A percentile compares a stretch with the other conserved stretches of the same genome.
Evolutionary conservation across 306 rosid species (phyloP).

Genomic region (Benincasa hispida): DNA sequence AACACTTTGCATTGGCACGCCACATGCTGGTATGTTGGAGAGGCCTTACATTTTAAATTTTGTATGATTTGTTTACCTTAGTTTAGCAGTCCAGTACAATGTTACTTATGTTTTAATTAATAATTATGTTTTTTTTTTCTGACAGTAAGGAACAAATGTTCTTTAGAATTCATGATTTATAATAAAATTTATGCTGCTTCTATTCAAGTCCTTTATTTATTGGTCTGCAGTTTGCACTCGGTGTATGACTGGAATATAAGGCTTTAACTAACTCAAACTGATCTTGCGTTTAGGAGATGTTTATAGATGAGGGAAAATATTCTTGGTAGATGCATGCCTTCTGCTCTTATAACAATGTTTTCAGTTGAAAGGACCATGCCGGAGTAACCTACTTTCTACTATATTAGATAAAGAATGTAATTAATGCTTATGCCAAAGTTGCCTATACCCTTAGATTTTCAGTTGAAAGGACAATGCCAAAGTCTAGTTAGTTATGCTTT

Average conservation of each 20-base stretch:
- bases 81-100: neutral
- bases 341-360: neutral
- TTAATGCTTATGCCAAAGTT: no score
- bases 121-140: neutral
- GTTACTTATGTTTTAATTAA: neutral
- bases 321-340: neutral
- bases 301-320: neutral
- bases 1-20: neutral
- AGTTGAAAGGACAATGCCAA: no score
- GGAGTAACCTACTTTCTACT: neutral
- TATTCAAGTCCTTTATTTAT: neutral
- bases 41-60: neutral
- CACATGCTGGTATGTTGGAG: neutral
- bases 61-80: neutral
- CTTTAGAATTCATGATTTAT: neutral
- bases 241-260: neutral
- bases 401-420: neutral
- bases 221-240: neutral
- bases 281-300: neutral
- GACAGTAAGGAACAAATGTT: neutral
- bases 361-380: neutral
- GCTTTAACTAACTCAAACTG: neutral
- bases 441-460: no score
- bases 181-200: neutral
- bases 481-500: neutral